Evolutionary conservation across 2,329 filamentous ascomycete genomes (phyloP), one percentile per base, ranked within the genome.

Genomic region (Fusarium sp.): DNA sequence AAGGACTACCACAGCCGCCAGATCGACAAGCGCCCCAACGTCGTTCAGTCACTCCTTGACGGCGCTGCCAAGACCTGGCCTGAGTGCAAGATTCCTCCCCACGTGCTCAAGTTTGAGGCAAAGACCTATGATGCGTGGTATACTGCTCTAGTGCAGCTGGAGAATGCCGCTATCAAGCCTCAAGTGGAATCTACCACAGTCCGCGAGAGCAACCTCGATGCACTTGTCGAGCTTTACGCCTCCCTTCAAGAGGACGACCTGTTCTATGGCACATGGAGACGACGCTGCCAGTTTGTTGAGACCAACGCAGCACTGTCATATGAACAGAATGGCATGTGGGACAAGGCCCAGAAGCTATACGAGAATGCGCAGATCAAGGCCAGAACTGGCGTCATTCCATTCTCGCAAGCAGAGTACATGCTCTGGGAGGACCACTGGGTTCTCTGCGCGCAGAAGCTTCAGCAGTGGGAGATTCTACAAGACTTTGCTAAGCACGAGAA

Each of bases 391-490:
- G 94, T 96, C n/a, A 91, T 98, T 70, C 96, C 96, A 0, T 98
- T 98, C 82, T 98, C 96, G 1, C 94, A 97, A 77, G 95, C 92
- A 35, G 96, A 99, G 83, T 99, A 99, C 83, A 98, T 97, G 90
- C 89, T 99, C 1, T 99, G 96, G 96, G 96, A 99, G 83, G 96
- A 99, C 80, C 97, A 99, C 78, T 99, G 96, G 96, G 92, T 99
- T 46, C 89, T 98, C 58, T 99, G 96, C 81, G 96, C 96, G 0
- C 95, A 98, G 84, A 99, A 99, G 84, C 87, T 99, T 53, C 97
- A 99, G 81, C 97, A 99, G 80, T 99, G 96, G 96, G 96, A 99
- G 78, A 96, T 99, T 65, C 84, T 99, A 36, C 94, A 95, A 71
- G 97, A 99, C 77, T 98, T 98, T 79, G 95, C 96, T 5, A 99